Conservation (phyloP, 345 rosid genomes). For the Salix brachista region DNA sequence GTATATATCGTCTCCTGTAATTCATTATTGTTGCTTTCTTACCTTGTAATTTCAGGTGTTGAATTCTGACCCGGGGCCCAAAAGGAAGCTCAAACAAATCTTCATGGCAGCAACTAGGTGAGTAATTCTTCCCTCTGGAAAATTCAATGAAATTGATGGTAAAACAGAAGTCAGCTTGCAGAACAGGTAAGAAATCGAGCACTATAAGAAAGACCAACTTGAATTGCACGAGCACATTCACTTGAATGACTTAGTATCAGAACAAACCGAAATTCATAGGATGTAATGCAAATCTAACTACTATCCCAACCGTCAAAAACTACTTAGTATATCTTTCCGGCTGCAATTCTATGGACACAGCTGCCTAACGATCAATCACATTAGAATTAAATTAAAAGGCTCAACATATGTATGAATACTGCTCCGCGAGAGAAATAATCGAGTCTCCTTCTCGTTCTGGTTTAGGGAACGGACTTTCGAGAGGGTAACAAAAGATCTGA, state of each 20-base stretch:
- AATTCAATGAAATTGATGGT: neutral
- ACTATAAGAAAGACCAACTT: neutral
- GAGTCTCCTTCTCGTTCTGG: neutral
- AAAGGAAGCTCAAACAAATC: conserved; percentile 56
- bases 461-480: conserved; percentile 75
- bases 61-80: conserved; percentile 48
- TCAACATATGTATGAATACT: neutral
- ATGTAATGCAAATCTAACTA: too few species aligned
- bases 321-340: neutral
- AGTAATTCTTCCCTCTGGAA: neutral
- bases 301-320: neutral
- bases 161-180: neutral
- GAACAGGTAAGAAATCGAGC: neutral
- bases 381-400: neutral
- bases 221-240: too few species aligned
- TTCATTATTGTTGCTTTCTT: neutral
- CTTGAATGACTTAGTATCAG: too few species aligned
- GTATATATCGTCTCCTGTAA: neutral
- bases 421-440: neutral
- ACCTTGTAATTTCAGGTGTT: conserved; percentile 39
- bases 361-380: neutral
- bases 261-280: too few species aligned
- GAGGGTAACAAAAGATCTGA: conserved; percentile 59
- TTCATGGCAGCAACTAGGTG: conserved; percentile 94
- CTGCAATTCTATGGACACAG: neutral